Evolutionary conservation across 441 rosid genomes (phyloP).

Genomic region (Pelargonium cotyledonis): DNA sequence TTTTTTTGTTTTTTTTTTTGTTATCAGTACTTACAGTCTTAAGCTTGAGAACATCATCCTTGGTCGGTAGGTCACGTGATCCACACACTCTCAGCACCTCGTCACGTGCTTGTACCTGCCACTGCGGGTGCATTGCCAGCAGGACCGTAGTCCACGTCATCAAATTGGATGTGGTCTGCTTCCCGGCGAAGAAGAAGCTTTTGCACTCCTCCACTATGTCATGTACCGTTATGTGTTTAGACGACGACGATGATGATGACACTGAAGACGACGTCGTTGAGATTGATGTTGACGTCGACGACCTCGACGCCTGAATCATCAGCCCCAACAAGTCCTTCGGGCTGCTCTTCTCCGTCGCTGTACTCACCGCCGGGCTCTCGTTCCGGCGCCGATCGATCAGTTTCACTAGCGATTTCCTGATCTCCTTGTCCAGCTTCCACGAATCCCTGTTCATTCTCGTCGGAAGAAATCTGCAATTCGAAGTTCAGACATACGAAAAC

Average conservation of each 20-base stretch:
- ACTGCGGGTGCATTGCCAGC: conserved; percentile 90
- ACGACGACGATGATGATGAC: conserved; percentile 12
- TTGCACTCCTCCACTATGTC: conserved; percentile 97
- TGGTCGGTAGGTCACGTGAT: conserved; percentile 83
- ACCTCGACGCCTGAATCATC: conserved; percentile 65
- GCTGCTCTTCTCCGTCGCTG: conserved; percentile 11
- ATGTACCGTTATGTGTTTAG: conserved; percentile 40
- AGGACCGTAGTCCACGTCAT: conserved; percentile 97
- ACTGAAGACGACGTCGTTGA: no score
- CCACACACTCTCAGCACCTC: conserved; percentile 88
- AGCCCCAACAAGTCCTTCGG: conserved; percentile 71
- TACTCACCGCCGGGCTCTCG: conserved; percentile 6
- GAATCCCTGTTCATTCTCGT: conserved; percentile 62
- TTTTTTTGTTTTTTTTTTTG: not conserved
- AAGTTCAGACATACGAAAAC: no score
- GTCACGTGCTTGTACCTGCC: conserved; percentile 99
- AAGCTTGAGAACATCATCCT: conserved; percentile 80
- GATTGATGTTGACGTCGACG: no score
- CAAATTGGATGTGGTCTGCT: conserved; percentile 93
- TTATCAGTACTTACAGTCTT: conserved; percentile 56
- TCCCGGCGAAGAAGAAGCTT: conserved; percentile 93
- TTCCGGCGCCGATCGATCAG: conserved; percentile 45
- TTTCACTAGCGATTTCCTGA: conserved; percentile 52
- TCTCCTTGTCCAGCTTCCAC: conserved; percentile 71
- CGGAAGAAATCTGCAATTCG: conserved; percentile 51